Evolutionary conservation across 2,329 filamentous ascomycete genomes (phyloP), one percentile per base, ranked within the genome.

Genomic region (Neonectria sp.): DNA sequence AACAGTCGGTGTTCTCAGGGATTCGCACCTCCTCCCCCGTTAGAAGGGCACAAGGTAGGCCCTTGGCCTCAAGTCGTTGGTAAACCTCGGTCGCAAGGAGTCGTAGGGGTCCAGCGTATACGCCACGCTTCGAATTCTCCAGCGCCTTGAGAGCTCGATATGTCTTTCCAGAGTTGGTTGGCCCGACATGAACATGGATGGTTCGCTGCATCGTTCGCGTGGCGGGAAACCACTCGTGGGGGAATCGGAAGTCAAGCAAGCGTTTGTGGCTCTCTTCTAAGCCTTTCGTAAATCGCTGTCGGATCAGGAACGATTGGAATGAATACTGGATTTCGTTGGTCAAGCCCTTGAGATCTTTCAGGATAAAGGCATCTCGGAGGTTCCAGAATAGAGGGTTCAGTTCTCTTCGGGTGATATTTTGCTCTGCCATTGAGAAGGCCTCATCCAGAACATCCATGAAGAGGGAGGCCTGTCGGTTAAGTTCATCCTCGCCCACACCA

Each of bases 91-190:
- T 95, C 1, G 96, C 96, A 31, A 99, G 86, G 53, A 99, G 83
- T 55, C 96, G 89, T 51, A 99, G 83, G 0, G 96, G 96, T 0
- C 97, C 96, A 4, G 95, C 94, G 78, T 98, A 99, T 56, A 97
- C 91, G 45, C 96, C 96, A 9, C 86, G 87, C 33, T 91, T 86
- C 3, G 92, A 91, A 56, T 89, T 85, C 78, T 98, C 94, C 12
- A 99, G 86, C 13, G 92, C 90, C 81, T 97, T 92, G 70, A 99
- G 83, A 1, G 96, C 97, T 78, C 95, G 92, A 78, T 98, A 99
- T 0, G 97, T 99, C 85, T 99, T 99, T 64, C 96, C 96, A 1
- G 96, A 98, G 80, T 99, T 99, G 2, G 96, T 99, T 1, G 96
- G 96, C 0, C 96, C 96, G 56, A 99, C 95, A 75, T 99, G 96